phyloP scores from a whole-genome alignment of 2,329 filamentous ascomycete species.

The Alternaria brassicae region DNA sequence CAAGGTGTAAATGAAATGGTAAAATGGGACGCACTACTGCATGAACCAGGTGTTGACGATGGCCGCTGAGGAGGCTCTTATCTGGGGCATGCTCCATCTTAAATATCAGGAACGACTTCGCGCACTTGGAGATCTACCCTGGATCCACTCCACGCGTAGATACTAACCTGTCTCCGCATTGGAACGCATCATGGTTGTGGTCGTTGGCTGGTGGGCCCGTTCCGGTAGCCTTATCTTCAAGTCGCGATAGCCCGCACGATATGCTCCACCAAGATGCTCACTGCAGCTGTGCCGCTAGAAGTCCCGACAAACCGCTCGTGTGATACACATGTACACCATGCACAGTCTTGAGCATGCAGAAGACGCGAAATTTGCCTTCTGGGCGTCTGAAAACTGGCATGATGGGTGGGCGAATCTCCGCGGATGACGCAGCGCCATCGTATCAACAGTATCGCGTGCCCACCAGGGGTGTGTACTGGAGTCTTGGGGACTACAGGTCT shows the following conservation, averaged over 20 bases:
- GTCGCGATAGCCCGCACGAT: slow-evolving; percentile 22
- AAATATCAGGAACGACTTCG: slow-evolving; percentile 10
- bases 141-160: slow-evolving; percentile 8
- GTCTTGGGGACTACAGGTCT: slow-evolving; percentile 5
- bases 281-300: slow-evolving; percentile 10
- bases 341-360: not conserved
- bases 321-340: slow-evolving; percentile 6
- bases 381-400: slow-evolving; percentile 5
- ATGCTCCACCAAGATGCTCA: slow-evolving; percentile 6
- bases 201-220: slow-evolving; percentile 24
- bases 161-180: slow-evolving; percentile 12
- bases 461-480: slow-evolving; percentile 10
- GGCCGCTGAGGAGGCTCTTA: not conserved
- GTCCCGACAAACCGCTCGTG: slow-evolving; percentile 5
- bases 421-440: slow-evolving; percentile 24
- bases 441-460: slow-evolving; percentile 21
- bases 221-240: slow-evolving; percentile 32
- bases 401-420: slow-evolving; percentile 14
- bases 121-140: slow-evolving; percentile 2
- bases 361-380: slow-evolving; percentile 10
- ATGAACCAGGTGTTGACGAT: not conserved
- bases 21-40: not conserved
- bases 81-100: slow-evolving; percentile 21
- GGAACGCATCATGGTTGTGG: slow-evolving; percentile 4
- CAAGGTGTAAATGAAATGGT: not conserved